Evolutionary conservation across 2,329 filamentous ascomycete species (phyloP).

Genomic region (Paraconiothyrium brasiliense): DNA sequence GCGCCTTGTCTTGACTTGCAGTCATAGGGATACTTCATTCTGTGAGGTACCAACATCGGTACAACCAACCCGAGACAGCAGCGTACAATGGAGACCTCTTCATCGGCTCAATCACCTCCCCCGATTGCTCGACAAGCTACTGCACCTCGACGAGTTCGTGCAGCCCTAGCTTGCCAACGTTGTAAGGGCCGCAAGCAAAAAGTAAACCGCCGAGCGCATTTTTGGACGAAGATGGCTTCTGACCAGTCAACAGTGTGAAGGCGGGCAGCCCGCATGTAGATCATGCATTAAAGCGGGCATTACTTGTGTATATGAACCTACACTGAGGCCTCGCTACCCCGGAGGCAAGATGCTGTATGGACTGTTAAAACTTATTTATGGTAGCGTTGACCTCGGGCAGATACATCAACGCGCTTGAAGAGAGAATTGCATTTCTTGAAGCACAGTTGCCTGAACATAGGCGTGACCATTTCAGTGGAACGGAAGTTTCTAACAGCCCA

Average conservation of each 20-base stretch:
- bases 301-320: constrained; percentile 36
- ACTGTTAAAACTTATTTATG: not conserved
- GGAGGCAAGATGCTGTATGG: constrained; percentile 38
- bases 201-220: constrained; percentile 22
- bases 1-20: constrained; percentile 6
- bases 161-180: constrained; percentile 36
- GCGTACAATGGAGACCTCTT: constrained; percentile 18
- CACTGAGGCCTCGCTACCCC: constrained; percentile 36
- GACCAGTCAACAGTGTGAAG: constrained; percentile 32
- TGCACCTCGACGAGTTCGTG: constrained; percentile 29
- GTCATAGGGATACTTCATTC: not conserved
- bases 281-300: constrained; percentile 31
- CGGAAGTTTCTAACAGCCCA: constrained; percentile 19
- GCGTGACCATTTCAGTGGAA: constrained; percentile 32
- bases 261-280: constrained; percentile 31
- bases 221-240: not conserved
- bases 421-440: constrained; percentile 38
- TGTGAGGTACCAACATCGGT: not conserved
- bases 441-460: constrained; percentile 37
- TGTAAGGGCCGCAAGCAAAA: constrained; percentile 40
- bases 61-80: constrained; percentile 1
- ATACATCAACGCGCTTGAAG: constrained; percentile 39
- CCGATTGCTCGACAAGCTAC: constrained; percentile 14
- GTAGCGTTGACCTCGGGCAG: constrained; percentile 16
- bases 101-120: constrained; percentile 14